phyloP scores from a whole-genome alignment of 441 rosid species.

The Breynia disticha region DNA sequence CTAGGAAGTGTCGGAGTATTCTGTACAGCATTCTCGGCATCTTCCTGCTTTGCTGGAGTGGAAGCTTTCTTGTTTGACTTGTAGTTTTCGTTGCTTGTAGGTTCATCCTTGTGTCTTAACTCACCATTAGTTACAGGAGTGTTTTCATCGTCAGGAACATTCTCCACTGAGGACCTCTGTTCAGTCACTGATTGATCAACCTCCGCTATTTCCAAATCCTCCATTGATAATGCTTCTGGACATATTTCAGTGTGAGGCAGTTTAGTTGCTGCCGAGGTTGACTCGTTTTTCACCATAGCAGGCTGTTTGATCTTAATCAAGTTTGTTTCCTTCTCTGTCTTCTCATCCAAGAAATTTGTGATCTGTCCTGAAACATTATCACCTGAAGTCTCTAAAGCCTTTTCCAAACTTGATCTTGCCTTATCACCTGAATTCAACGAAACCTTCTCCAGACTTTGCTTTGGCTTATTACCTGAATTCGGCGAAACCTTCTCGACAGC shows the following conservation, averaged over 20 bases:
- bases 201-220: constrained; percentile 24
- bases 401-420: constrained; percentile 40
- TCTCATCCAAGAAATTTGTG: constrained; percentile 25
- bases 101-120: constrained; percentile 33
- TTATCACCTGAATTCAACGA: constrained; percentile 17
- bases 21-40: constrained; percentile 54
- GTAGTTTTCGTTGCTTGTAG: constrained; percentile 34
- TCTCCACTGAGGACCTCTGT: constrained; percentile 30
- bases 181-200: constrained; percentile 27
- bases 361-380: constrained; percentile 27
- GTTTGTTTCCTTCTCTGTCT: constrained; percentile 23
- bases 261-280: constrained; percentile 15
- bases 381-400: constrained; percentile 14
- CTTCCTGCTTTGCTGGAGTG: constrained; percentile 42
- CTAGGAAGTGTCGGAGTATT: constrained; percentile 72
- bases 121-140: constrained; percentile 35
- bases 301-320: constrained; percentile 6
- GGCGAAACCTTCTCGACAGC: too few species aligned
- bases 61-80: constrained; percentile 48
- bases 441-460: constrained; percentile 13
- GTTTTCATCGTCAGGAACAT: constrained; percentile 30
- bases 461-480: too few species aligned
- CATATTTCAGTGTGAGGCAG: constrained; percentile 29
- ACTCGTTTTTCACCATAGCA: constrained; percentile 25
- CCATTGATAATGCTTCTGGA: constrained; percentile 30